Evolutionary conservation across 257 asterid species (phyloP), one percentile per base, ranked within the genome.

Genomic region (Forsythia viridissima): DNA sequence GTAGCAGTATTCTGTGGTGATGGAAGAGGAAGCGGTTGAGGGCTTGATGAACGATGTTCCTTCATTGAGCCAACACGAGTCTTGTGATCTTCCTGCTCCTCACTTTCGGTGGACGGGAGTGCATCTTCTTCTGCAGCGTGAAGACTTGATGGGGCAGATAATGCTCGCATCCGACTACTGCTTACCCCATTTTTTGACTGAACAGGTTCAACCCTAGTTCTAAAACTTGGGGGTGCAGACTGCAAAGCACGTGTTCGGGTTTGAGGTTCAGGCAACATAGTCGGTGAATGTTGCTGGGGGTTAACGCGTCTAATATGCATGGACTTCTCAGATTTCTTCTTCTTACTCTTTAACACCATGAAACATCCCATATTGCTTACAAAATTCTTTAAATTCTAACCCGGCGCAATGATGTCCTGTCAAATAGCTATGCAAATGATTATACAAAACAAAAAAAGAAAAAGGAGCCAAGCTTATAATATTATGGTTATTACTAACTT

Each of bases 11-110:
- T 86, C 72, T 82, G 88, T 30, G 97, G 93, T 6, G 97, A 89
- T 0, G 98, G 98, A 39, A 94, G 97, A 70, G 98, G 98, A 81
- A 94, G 97, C 13, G 98, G 98, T 73, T 90, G 98, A 85, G 98
- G 97, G 71, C 82, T 90, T 0, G 92, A 90, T 8, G 96, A 86
- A 52, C 79, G 91, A 82, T 86, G 74, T 68, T 94, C 98, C 80
- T 88, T 94, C 83, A 80, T 90, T 1, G 97, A 90, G 51, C 93
- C 94, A 75, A 86, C 78, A 4, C 89, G 93, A 80, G 83, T 77
- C 87, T 82, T 90, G 80, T 87, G 86, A 76, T 90, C 97, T 61
- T 89, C 97, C 68, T 80, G 92, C 75, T 92, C 97, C 52, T 94
- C 97, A 57, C 38, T 82, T 74, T 91, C 96, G 72, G 81, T 51